Evolutionary conservation across 176 grass and related monocot species (phyloP).

Genomic region (Oryza officinalis): DNA sequence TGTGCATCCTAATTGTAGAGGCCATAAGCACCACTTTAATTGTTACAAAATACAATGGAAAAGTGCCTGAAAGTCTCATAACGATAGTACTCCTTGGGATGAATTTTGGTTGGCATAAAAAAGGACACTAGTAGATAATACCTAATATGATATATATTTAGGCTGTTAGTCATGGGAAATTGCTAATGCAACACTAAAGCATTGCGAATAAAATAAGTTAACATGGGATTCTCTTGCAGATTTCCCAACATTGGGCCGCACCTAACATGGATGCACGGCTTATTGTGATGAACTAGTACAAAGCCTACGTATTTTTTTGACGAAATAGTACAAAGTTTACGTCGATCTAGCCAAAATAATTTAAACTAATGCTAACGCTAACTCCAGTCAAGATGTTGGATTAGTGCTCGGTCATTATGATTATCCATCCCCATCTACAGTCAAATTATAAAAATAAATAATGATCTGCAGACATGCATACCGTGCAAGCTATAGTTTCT

Average conservation of each 20-base stretch:
- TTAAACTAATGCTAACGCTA: slow-evolving; percentile 6
- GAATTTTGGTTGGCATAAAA: too few relatives aligned
- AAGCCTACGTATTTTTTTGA: background rate
- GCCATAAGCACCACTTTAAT: too few relatives aligned
- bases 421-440: background rate
- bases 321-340: background rate
- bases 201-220: background rate
- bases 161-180: background rate
- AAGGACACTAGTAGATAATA: background rate
- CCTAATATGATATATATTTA: background rate
- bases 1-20: too few relatives aligned
- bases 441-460: background rate
- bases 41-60: background rate
- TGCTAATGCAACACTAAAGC: background rate
- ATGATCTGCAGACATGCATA: background rate
- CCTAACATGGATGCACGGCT: slow-evolving; percentile 17
- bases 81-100: background rate
- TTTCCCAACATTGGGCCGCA: background rate
- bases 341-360: background rate
- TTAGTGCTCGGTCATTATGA: slow-evolving; percentile 23
- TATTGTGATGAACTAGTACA: background rate
- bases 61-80: background rate
- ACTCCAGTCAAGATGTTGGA: slow-evolving; percentile 7
- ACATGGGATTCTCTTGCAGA: slow-evolving; percentile 12
- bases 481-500: background rate